Evolutionary conservation across 495 filamentous ascomycete species (phyloP).

Genomic region (Lichenothelia convexa): DNA sequence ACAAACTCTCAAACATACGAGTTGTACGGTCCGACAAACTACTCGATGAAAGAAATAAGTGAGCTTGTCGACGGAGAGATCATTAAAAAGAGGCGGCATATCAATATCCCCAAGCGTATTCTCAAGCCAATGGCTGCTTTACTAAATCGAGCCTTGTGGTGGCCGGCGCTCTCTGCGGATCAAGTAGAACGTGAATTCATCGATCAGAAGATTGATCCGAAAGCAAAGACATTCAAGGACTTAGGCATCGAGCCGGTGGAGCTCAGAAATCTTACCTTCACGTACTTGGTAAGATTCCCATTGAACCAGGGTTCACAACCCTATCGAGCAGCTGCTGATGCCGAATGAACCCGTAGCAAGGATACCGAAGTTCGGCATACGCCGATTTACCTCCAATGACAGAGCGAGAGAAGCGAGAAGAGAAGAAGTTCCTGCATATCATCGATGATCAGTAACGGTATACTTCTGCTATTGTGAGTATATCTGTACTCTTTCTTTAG

Average conservation of each 20-base stretch:
- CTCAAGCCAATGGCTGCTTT: slow-evolving; percentile 51
- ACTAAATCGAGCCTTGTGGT: slow-evolving; percentile 72
- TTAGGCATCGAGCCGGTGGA: slow-evolving; percentile 75
- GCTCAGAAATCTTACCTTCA: slow-evolving; percentile 63
- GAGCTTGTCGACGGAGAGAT: slow-evolving; percentile 84
- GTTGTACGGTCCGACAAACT: slow-evolving; percentile 85
- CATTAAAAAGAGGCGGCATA: slow-evolving; percentile 67
- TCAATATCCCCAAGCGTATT: slow-evolving; percentile 74
- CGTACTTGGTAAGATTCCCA: slow-evolving; percentile 61
- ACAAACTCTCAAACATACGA: slow-evolving; percentile 85
- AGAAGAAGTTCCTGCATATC: slow-evolving; percentile 92
- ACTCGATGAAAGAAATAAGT: slow-evolving; percentile 72
- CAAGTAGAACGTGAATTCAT: slow-evolving; percentile 86
- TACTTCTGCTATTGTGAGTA: too few relatives aligned
- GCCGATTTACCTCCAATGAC: slow-evolving; percentile 90
- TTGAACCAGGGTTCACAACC: background rate
- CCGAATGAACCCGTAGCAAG: slow-evolving; percentile 38
- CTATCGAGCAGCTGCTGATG: slow-evolving; percentile 12
- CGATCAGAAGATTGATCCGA: slow-evolving; percentile 78
- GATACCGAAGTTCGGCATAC: slow-evolving; percentile 61
- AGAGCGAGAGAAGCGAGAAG: slow-evolving; percentile 82
- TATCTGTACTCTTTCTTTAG: too few relatives aligned
- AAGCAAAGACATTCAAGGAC: slow-evolving; percentile 90
- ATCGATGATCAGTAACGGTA: slow-evolving; percentile 60
- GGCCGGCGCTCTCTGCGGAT: slow-evolving; percentile 66